phyloP scores from a whole-genome alignment of 192 early-diverging fungal genomes.

The Coemansia nantahalensis region DNA sequence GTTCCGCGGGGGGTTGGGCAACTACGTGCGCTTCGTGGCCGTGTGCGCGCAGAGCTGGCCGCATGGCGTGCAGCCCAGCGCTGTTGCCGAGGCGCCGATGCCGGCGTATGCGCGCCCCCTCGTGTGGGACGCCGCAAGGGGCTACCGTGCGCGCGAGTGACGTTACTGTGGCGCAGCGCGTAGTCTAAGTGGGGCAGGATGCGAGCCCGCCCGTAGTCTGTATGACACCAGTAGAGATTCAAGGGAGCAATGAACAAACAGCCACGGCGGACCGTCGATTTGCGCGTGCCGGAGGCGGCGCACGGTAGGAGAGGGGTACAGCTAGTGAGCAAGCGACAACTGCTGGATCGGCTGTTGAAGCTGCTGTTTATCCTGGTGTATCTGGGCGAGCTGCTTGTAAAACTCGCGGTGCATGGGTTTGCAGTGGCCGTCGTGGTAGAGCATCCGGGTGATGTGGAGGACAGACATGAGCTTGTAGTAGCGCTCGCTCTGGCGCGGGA shows the following conservation, averaged over 20 bases:
- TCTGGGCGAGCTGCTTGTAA: slow-evolving; percentile 47
- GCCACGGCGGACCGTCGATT: too few species aligned
- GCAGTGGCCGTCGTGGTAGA: slow-evolving; percentile 53
- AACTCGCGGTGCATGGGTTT: slow-evolving; percentile 51
- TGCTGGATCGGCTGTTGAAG: slow-evolving; percentile 11
- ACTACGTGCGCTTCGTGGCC: slow-evolving; percentile 54
- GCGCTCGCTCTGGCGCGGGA: slow-evolving; percentile 49
- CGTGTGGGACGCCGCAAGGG: slow-evolving; percentile 35
- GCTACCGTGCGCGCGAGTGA: slow-evolving; percentile 16
- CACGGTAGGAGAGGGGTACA: background rate
- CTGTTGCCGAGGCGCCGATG: slow-evolving; percentile 43
- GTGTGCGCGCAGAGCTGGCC: slow-evolving; percentile 43
- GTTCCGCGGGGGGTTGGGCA: slow-evolving; percentile 50
- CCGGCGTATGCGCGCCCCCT: slow-evolving; percentile 28
- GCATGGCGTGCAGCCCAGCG: slow-evolving; percentile 35
- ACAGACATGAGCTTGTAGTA: slow-evolving; percentile 55
- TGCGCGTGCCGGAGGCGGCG: too few species aligned
- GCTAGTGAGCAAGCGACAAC: slow-evolving; percentile 14
- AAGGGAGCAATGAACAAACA: too few species aligned
- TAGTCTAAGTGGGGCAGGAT: too few species aligned
- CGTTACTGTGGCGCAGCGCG: too few species aligned
- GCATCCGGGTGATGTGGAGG: slow-evolving; percentile 48
- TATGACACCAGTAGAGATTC: too few species aligned
- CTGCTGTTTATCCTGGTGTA: slow-evolving; percentile 41
- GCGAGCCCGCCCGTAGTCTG: too few species aligned